Conservation (phyloP, 345 rosid genomes). For the Salix arbutifolia region DNA sequence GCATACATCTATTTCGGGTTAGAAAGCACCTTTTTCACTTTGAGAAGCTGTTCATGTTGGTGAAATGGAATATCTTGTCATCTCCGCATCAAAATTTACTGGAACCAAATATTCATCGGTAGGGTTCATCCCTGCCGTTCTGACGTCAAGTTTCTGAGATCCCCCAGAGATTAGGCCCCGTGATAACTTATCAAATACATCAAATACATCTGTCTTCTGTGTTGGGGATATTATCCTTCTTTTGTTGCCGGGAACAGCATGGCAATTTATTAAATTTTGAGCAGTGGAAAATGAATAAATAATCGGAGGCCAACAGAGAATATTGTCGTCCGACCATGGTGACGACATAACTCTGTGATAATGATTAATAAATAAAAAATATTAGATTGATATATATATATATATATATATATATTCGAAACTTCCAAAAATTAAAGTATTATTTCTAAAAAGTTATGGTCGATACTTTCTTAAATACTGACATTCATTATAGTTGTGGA, state of each 20-base stretch:
- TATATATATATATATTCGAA: too few relatives aligned
- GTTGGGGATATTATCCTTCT: background rate
- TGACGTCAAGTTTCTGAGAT: background rate
- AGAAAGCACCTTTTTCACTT: conserved; percentile 67
- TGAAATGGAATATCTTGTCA: background rate
- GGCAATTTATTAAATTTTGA: background rate
- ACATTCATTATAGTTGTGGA: too few relatives aligned
- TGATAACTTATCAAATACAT: background rate
- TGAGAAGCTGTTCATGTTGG: conserved; percentile 36
- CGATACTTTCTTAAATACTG: too few relatives aligned
- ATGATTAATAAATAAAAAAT: too few relatives aligned
- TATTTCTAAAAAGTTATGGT: too few relatives aligned
- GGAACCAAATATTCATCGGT: background rate
- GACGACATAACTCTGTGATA: too few relatives aligned
- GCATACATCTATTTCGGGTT: conserved; percentile 42
- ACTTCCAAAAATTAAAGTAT: too few relatives aligned
- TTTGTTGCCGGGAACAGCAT: background rate
- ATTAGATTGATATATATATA: too few relatives aligned
- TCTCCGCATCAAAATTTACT: background rate
- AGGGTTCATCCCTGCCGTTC: background rate
- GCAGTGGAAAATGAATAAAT: too few relatives aligned
- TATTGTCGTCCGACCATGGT: too few relatives aligned
- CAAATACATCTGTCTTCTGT: background rate
- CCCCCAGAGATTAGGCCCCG: background rate
- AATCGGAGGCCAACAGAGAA: too few relatives aligned